A percentile compares a stretch with the other conserved stretches of the same genome.
These are phyloP conservation scores for Phytophthora quininea DNA, from an alignment of 352 stramenopile genomes.

Conservation along the genomic window DNA sequence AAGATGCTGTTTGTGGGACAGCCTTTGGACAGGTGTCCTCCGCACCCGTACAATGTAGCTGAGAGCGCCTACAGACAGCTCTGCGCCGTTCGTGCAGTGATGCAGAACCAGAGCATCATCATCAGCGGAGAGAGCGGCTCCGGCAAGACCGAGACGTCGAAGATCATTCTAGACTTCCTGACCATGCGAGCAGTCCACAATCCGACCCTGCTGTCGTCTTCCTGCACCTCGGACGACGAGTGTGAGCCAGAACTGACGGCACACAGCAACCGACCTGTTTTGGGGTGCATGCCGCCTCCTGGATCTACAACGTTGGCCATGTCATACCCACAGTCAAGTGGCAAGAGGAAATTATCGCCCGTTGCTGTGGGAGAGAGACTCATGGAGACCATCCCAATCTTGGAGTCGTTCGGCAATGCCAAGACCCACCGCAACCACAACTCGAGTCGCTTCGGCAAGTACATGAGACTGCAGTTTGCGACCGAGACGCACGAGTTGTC, in stretches of 20 bases:
- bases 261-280: conserved; percentile 19
- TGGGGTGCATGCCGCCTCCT: conserved; percentile 41
- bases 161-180: conserved; percentile 91
- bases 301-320: conserved; percentile 60
- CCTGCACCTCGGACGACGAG: conserved; percentile 56
- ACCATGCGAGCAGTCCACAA: conserved; percentile 73
- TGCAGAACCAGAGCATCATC: conserved; percentile 95
- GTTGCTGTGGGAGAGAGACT: conserved; percentile 75
- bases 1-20: conserved; percentile 75
- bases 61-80: conserved; percentile 86
- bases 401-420: conserved; percentile 91
- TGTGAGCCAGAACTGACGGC: conserved; percentile 74
- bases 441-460: conserved; percentile 93
- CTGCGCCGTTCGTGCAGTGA: conserved; percentile 78
- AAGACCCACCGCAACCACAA: conserved; percentile 92
- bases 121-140: conserved; percentile 94
- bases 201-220: conserved; percentile 49
- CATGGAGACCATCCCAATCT: conserved; percentile 92
- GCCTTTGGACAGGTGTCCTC: conserved; percentile 68
- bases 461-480: conserved; percentile 87
- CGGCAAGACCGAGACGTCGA: conserved; percentile 96
- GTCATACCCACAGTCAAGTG: conserved; percentile 74
- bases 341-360: conserved; percentile 61
- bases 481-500: conserved; percentile 73
- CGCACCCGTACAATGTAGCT: conserved; percentile 87